Evolutionary conservation across 495 filamentous ascomycete genomes (phyloP).

Genomic region (Penicillium crystallinum): DNA sequence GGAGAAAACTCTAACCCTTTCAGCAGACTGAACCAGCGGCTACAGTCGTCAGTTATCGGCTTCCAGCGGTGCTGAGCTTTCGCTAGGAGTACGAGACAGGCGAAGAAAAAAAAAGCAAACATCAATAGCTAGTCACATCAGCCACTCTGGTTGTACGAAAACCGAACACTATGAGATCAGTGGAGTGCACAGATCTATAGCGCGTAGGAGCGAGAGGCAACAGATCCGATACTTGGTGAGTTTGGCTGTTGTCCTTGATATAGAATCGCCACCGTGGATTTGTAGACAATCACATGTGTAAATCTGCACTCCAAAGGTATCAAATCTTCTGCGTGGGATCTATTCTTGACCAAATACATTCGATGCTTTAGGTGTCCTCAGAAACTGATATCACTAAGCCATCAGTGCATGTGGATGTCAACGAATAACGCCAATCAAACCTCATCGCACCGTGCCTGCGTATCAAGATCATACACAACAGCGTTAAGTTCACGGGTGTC

Average conservation of each 20-base stretch:
- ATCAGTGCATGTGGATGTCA: background rate
- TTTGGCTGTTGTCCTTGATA: background rate
- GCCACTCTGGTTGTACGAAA: background rate
- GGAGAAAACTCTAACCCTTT: too few relatives aligned
- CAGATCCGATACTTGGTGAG: background rate
- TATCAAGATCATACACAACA: background rate
- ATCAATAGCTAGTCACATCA: background rate
- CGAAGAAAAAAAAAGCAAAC: background rate
- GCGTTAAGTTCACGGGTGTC: background rate
- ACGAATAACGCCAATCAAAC: background rate
- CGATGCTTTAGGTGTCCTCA: too few relatives aligned
- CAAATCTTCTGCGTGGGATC: background rate
- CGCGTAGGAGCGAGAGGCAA: background rate
- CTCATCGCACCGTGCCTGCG: background rate
- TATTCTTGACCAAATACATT: too few relatives aligned
- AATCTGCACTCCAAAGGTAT: background rate
- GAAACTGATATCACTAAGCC: background rate
- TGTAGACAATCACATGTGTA: background rate
- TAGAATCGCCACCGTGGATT: background rate
- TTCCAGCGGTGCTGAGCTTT: background rate
- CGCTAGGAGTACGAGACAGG: background rate
- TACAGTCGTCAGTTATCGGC: conserved; percentile 2
- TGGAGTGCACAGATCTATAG: background rate
- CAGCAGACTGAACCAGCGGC: background rate
- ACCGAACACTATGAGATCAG: background rate